Percentiles rank a stretch among this genome's conserved stretches.
phyloP scores from a whole-genome alignment of 257 asterid species.

The Thymus quinquecostatus region DNA sequence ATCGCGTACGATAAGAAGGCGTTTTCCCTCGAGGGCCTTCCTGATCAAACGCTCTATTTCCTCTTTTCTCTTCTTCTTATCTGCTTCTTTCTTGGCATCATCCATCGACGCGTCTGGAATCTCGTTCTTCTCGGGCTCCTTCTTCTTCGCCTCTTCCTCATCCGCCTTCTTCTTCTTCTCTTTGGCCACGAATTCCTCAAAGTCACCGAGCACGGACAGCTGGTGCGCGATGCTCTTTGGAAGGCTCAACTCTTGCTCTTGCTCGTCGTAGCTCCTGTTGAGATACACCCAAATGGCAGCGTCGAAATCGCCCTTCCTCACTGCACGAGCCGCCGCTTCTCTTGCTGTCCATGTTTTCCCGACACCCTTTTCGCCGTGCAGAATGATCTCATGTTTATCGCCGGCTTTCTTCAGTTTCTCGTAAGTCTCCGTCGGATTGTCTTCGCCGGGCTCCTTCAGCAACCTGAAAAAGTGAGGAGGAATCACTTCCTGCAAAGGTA shows the following conservation, averaged over 20 bases:
- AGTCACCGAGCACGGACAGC: conserved; percentile 13
- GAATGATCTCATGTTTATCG: background rate
- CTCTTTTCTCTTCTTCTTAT: background rate
- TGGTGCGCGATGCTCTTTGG: conserved; percentile 32
- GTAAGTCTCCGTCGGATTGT: background rate
- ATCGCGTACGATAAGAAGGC: conserved; percentile 32
- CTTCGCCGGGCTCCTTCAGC: conserved; percentile 3
- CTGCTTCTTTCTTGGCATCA: background rate
- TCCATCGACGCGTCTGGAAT: too few relatives aligned
- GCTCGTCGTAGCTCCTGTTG: conserved; percentile 16
- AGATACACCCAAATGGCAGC: conserved; percentile 38
- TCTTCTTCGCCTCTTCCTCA: background rate
- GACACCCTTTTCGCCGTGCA: conserved; percentile 40
- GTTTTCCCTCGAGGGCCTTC: background rate
- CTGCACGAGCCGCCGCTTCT: conserved; percentile 33
- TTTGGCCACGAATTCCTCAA: conserved; percentile 8
- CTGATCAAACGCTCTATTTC: background rate
- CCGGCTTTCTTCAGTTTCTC: background rate
- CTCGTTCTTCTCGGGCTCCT: background rate
- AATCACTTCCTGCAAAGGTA: background rate
- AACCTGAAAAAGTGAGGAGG: conserved; percentile 25
- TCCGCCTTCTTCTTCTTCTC: background rate
- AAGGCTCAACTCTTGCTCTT: background rate
- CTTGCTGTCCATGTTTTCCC: conserved; percentile 51
- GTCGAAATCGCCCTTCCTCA: conserved; percentile 23